These are phyloP conservation scores for Aurinia saxatilis DNA, from an alignment of 345 rosid species.

Conservation along the genomic window DNA sequence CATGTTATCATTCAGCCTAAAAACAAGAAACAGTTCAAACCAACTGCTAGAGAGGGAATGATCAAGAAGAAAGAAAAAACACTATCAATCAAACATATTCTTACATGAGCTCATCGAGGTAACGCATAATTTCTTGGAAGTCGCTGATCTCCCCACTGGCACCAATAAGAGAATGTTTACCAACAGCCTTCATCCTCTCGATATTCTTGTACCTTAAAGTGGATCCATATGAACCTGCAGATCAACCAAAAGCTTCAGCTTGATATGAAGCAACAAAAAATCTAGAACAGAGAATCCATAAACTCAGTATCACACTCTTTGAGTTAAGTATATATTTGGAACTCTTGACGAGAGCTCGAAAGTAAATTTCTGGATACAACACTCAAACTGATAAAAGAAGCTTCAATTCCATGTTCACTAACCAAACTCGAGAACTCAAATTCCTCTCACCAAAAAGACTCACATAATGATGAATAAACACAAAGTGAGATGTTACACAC, in stretches of 20 bases:
- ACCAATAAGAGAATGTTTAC: conserved; percentile 89
- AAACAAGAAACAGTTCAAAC: conserved; percentile 12
- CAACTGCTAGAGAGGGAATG: conserved; percentile 3
- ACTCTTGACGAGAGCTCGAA: too few species aligned
- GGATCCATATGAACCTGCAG: conserved; percentile 81
- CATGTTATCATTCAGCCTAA: conserved; percentile 84
- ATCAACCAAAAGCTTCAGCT: not conserved
- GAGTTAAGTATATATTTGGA: not conserved
- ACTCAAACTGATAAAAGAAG: not conserved
- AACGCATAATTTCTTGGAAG: conserved; percentile 72
- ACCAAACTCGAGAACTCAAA: conserved; percentile 4
- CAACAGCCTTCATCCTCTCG: conserved; percentile 71
- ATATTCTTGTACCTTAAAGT: conserved; percentile 82
- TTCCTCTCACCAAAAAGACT: too few species aligned
- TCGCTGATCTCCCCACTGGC: conserved; percentile 94
- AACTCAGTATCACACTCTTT: not conserved
- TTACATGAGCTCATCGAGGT: conserved; percentile 90
- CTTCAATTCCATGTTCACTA: not conserved
- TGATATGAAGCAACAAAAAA: not conserved
- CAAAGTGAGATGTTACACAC: not conserved
- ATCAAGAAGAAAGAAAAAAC: not conserved
- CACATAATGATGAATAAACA: too few species aligned
- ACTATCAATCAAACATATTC: not conserved
- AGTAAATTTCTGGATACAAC: not conserved
- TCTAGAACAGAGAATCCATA: not conserved